phyloP scores from a whole-genome alignment of 176 grass and related monocot genomes.

The Echinochloa phyllopogon region DNA sequence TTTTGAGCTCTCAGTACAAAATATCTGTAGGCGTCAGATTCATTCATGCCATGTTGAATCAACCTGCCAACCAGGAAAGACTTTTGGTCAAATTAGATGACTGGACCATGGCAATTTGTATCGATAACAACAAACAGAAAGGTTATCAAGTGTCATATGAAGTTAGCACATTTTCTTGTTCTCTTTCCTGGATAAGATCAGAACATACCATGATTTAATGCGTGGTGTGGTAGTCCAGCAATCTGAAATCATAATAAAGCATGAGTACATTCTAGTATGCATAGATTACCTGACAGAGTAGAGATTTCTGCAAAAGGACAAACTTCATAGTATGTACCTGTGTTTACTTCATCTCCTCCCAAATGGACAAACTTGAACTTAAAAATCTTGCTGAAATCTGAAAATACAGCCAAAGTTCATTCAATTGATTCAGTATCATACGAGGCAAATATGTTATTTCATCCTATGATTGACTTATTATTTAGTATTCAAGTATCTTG shows the following conservation, averaged over 20 bases:
- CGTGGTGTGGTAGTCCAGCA: constrained; percentile 77
- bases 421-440: constrained; percentile 13
- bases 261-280: constrained; percentile 14
- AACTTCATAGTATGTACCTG: constrained; percentile 53
- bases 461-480: background rate
- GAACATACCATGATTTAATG: constrained; percentile 63
- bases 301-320: background rate
- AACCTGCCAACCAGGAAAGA: constrained; percentile 57
- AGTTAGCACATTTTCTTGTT: background rate
- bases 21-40: constrained; percentile 77
- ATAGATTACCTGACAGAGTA: background rate
- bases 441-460: background rate
- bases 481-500: background rate
- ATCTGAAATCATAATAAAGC: constrained; percentile 54
- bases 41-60: constrained; percentile 75
- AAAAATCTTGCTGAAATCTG: constrained; percentile 98
- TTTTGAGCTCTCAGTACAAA: constrained; percentile 88
- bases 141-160: background rate
- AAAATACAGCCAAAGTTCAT: constrained; percentile 39
- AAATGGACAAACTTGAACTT: constrained; percentile 99
- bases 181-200: constrained; percentile 30
- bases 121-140: constrained; percentile 4
- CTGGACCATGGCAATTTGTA: background rate
- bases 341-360: constrained; percentile 94
- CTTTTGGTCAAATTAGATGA: constrained; percentile 23